Percentiles rank a stretch among this genome's conserved stretches.
phyloP scores from a whole-genome alignment of 345 rosid genomes.

The Odontarrhena argentea region DNA sequence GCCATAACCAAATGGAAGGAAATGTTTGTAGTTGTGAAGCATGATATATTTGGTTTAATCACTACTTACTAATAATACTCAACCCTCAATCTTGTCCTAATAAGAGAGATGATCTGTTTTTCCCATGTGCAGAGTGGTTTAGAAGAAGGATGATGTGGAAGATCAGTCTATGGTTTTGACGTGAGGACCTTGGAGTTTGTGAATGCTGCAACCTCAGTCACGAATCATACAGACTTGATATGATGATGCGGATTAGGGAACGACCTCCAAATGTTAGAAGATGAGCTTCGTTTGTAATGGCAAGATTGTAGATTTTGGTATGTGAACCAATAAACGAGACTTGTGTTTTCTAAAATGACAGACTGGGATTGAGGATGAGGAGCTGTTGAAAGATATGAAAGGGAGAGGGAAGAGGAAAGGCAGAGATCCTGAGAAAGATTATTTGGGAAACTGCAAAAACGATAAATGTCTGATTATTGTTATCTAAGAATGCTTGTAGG shows the following conservation, averaged over 20 bases:
- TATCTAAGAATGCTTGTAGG: too few species aligned
- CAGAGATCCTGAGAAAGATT: too few species aligned
- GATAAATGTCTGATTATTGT: too few species aligned
- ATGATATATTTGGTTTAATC: not conserved
- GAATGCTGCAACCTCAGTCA: not conserved
- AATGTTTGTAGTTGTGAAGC: not conserved
- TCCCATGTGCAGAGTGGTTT: not conserved
- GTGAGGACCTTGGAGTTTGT: not conserved
- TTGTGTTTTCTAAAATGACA: not conserved
- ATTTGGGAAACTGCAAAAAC: too few species aligned
- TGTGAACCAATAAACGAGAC: not conserved
- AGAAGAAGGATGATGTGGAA: not conserved
- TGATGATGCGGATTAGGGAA: not conserved
- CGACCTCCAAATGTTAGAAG: not conserved
- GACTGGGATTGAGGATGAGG: not conserved
- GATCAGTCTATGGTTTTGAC: not conserved
- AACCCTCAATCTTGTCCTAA: not conserved
- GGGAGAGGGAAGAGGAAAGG: not conserved
- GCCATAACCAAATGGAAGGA: not conserved
- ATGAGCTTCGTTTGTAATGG: not conserved
- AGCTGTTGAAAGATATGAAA: not conserved
- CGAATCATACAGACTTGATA: not conserved
- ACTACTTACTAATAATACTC: not conserved
- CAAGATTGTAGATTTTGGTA: not conserved
- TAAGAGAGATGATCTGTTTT: not conserved